These are phyloP conservation scores for Globisporangium megalacanthum DNA, from an alignment of 352 stramenopile genomes.

Conservation along the genomic window DNA sequence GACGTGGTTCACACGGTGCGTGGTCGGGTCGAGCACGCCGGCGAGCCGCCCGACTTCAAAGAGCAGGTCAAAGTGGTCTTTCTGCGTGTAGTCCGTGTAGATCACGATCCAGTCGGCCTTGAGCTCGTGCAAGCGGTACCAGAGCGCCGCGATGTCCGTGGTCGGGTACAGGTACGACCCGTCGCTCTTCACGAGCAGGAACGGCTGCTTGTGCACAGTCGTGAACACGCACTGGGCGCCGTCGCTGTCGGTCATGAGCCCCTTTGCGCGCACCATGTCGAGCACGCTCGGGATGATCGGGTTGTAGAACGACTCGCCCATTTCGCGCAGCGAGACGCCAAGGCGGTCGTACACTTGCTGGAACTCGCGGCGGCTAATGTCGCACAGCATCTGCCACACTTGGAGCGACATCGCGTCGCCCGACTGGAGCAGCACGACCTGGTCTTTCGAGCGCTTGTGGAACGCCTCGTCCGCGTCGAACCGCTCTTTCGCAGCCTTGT, in stretches of 20 bases:
- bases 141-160: constrained; percentile 82
- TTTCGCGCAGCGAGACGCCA: constrained; percentile 65
- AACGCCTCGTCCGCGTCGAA: constrained; percentile 97
- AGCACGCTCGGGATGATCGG: constrained; percentile 84
- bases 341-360: constrained; percentile 85
- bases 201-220: constrained; percentile 85
- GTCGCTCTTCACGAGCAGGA: constrained; percentile 84
- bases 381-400: constrained; percentile 78
- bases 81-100: constrained; percentile 88
- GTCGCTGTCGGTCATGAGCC: constrained; percentile 88
- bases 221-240: constrained; percentile 90
- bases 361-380: constrained; percentile 81
- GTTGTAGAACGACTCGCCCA: constrained; percentile 88
- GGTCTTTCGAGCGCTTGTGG: constrained; percentile 94
- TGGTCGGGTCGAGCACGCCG: constrained; percentile 63
- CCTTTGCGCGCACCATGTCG: constrained; percentile 83
- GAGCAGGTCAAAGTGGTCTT: constrained; percentile 83
- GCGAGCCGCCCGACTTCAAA: constrained; percentile 78
- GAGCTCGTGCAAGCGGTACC: constrained; percentile 81
- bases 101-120: constrained; percentile 80
- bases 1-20: constrained; percentile 85
- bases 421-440: constrained; percentile 98
- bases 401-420: constrained; percentile 78
- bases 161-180: constrained; percentile 84
- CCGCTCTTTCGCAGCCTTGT: constrained; percentile 91